phyloP scores from a whole-genome alignment of 495 filamentous ascomycete species.

The Penicillium maclennaniae region DNA sequence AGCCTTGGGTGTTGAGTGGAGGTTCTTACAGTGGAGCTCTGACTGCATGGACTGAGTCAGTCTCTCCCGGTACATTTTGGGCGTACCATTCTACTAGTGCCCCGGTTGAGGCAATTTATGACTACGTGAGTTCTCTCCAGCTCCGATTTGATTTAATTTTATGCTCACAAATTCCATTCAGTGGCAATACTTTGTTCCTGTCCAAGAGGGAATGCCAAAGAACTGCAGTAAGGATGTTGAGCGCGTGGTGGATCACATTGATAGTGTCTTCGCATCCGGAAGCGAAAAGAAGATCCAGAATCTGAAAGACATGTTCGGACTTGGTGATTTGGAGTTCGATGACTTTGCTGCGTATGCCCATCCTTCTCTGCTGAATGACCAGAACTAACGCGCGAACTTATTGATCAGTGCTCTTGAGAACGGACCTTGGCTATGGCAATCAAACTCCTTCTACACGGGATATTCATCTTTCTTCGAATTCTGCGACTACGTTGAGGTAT shows the following conservation, averaged over 20 bases:
- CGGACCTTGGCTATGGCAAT: slow-evolving; percentile 59
- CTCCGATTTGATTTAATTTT: background rate
- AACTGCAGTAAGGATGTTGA: slow-evolving; percentile 61
- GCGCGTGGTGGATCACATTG: slow-evolving; percentile 55
- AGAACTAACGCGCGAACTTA: slow-evolving; percentile 18
- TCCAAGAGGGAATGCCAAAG: slow-evolving; percentile 56
- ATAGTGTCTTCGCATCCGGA: slow-evolving; percentile 43
- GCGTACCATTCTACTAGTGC: slow-evolving; percentile 62
- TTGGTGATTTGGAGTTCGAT: slow-evolving; percentile 49
- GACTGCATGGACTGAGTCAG: slow-evolving; percentile 57
- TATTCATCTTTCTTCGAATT: slow-evolving; percentile 54
- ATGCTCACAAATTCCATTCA: background rate
- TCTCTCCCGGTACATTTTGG: slow-evolving; percentile 62
- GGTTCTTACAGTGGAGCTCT: slow-evolving; percentile 65
- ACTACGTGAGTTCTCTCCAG: slow-evolving; percentile 39
- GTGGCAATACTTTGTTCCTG: slow-evolving; percentile 65
- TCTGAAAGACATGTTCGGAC: slow-evolving; percentile 57
- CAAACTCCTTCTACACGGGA: slow-evolving; percentile 42
- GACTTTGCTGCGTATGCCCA: slow-evolving; percentile 52
- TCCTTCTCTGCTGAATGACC: background rate
- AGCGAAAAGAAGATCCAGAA: slow-evolving; percentile 38
- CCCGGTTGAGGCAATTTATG: slow-evolving; percentile 57
- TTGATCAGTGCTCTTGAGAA: slow-evolving; percentile 44
- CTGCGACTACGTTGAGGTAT: slow-evolving; percentile 48
- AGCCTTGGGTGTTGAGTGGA: slow-evolving; percentile 62